phyloP scores from a whole-genome alignment of 371 early-diverging fungal species.

The Parasitella parasitica region DNA sequence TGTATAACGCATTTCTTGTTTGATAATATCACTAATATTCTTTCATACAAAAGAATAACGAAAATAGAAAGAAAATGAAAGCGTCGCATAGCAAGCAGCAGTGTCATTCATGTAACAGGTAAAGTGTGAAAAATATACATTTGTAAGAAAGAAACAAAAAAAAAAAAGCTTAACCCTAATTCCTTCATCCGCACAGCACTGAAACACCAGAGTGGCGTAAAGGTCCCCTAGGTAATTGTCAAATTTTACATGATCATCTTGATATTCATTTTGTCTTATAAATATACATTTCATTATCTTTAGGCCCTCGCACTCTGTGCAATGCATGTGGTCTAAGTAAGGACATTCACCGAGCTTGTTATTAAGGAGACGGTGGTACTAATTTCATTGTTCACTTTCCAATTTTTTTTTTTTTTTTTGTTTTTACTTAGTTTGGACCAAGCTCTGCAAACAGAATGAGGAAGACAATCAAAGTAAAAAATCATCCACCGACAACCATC shows the following conservation, averaged over 20 bases:
- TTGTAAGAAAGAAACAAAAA: too few relatives aligned
- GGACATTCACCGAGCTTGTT: background rate
- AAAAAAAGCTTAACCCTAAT: background rate
- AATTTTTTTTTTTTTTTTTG: too few relatives aligned
- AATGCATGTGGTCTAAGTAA: constrained; percentile 42
- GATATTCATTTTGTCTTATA: too few relatives aligned
- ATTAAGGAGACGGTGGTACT: background rate
- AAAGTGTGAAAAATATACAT: too few relatives aligned
- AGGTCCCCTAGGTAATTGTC: constrained; percentile 30
- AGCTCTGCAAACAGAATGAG: constrained; percentile 15
- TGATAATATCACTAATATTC: background rate
- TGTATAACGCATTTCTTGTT: background rate
- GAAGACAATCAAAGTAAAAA: constrained; percentile 1
- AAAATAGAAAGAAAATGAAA: background rate
- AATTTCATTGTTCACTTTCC: constrained; percentile 22
- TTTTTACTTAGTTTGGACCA: constrained; percentile 23
- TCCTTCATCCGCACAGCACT: constrained; percentile 13
- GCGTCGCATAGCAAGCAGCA: background rate
- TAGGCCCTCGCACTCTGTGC: constrained; percentile 38
- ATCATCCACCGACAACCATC: background rate
- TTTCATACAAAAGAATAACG: background rate
- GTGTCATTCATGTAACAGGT: constrained; percentile 37
- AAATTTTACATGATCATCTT: background rate
- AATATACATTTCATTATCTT: background rate
- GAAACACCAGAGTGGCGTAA: constrained; percentile 42